Percentiles rank a stretch among this genome's conserved stretches.
Conservation (phyloP, 208 protist genomes). For the Trypanosoma congolense region DNA sequence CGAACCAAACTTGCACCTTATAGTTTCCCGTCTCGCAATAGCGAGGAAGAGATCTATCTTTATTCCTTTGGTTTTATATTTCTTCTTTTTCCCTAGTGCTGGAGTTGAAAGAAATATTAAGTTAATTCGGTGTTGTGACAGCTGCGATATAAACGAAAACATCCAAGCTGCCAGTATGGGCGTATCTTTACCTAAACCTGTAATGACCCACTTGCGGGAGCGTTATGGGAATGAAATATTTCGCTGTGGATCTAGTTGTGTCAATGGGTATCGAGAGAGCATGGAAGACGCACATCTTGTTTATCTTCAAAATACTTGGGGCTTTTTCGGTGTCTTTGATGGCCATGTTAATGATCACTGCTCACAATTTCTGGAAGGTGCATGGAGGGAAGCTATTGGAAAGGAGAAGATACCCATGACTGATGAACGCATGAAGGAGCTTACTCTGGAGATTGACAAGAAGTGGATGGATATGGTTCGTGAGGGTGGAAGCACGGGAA, state of each 20-base stretch:
- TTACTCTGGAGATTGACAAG: conserved; percentile 78
- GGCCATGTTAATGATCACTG: conserved; percentile 87
- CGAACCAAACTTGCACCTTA: too few relatives aligned
- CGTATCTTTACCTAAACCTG: conserved; percentile 85
- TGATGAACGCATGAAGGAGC: conserved; percentile 79
- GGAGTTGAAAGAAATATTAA: not conserved
- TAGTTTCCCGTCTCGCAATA: too few relatives aligned
- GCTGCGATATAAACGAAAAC: not conserved
- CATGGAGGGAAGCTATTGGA: conserved; percentile 67
- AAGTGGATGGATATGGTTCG: conserved; percentile 69
- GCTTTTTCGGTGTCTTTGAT: conserved; percentile 90
- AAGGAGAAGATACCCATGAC: conserved; percentile 63
- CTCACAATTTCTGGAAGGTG: conserved; percentile 73
- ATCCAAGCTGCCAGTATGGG: conserved; percentile 60
- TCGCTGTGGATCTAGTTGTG: conserved; percentile 81
- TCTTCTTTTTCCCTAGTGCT: conserved; percentile 4
- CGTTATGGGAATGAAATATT: conserved; percentile 85
- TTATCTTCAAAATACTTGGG: conserved; percentile 75
- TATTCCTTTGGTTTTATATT: conserved; percentile 12
- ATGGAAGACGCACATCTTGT: conserved; percentile 89
- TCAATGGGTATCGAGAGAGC: conserved; percentile 88
- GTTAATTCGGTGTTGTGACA: too few relatives aligned
- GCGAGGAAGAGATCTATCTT: not conserved
- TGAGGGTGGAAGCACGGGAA: conserved; percentile 86
- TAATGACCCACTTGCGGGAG: conserved; percentile 85